These are phyloP conservation scores for Dipodascus geniculatus DNA, from an alignment of 805 yeast genomes.

Conservation along the genomic window DNA sequence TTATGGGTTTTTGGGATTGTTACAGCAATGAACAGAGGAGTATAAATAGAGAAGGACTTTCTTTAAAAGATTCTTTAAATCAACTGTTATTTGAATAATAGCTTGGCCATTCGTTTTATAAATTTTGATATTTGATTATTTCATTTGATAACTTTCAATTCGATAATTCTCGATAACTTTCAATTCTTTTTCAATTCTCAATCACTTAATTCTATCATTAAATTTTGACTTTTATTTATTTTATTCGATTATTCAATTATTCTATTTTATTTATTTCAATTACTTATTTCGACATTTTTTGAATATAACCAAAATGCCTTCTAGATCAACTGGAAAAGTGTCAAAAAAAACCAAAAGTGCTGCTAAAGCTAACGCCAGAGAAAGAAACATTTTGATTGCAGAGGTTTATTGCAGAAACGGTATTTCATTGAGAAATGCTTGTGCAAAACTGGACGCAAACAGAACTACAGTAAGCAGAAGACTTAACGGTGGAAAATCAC, in stretches of 20 bases:
- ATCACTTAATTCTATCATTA: background rate
- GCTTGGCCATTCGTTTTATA: no score
- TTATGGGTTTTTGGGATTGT: background rate
- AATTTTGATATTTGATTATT: no score
- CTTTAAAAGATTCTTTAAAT: no score
- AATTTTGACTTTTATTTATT: no score
- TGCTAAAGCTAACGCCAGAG: background rate
- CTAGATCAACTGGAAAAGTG: background rate
- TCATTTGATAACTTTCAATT: no score
- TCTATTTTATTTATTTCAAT: no score
- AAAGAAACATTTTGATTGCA: background rate
- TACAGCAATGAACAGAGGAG: background rate
- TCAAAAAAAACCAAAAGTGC: background rate
- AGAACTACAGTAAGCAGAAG: background rate
- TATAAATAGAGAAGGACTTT: background rate
- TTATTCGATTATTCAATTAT: no score
- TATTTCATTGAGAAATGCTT: background rate
- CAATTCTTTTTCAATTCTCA: no score
- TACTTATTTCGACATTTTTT: no score
- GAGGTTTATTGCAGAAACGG: background rate
- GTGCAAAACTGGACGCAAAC: background rate
- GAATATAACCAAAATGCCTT: background rate
- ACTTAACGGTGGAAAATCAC: constrained; percentile 1
- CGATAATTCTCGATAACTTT: no score
- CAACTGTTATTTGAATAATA: no score